Base-by-base conservation (phyloP, 352 stramenopile genomes). In the Globisporangium uncinulatum region DNA sequence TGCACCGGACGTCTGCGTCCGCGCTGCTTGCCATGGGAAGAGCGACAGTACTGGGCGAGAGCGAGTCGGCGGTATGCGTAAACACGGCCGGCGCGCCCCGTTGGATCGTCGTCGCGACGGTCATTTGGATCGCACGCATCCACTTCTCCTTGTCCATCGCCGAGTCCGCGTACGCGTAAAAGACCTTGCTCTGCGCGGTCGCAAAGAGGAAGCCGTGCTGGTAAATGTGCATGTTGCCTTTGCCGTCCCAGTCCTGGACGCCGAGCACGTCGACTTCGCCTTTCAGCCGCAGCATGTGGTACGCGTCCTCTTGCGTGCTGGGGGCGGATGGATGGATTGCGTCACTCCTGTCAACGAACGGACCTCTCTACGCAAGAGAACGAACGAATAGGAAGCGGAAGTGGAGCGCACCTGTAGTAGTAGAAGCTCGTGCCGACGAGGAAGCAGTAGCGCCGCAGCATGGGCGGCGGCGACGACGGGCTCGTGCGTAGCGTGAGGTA, bases 211-310 rank as follows among this genome's bases (percentile, higher is more conserved):
- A 94, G 4, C 88, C 88, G 62, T 92, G 73, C 57, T 87, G 71
- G 62, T 97, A 97, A 56, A 93, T 95, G 75, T 95, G 85, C 79
- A 94, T 94, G 65, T 94, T 94, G 59, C 85, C 88, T 65, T 95
- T 94, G 57, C 88, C 88, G 57, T 97, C 88, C 88, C 88, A 97
- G 56, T 96, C 85, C 64, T 95, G 87, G 17, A 94, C 88, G 17
- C 87, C 88, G 19, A 97, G 63, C 32, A 96, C 85, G 61, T 96
- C 84, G 21, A 94, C 86, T 53, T 94, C 80, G 51, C 83, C 80
- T 61, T 94, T 93, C 44, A 94, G 69, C 7, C 81, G 79, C 57
- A 95, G 74, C 79, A 94, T 91, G 58, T 92, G 82, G 62, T 94
- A 92, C 63, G 88, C 88, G 59, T 96, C 87, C 52, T 96, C 87